Evolutionary conservation across 192 early-diverging fungal genomes (phyloP).

Genomic region (Coemansia sp.): DNA sequence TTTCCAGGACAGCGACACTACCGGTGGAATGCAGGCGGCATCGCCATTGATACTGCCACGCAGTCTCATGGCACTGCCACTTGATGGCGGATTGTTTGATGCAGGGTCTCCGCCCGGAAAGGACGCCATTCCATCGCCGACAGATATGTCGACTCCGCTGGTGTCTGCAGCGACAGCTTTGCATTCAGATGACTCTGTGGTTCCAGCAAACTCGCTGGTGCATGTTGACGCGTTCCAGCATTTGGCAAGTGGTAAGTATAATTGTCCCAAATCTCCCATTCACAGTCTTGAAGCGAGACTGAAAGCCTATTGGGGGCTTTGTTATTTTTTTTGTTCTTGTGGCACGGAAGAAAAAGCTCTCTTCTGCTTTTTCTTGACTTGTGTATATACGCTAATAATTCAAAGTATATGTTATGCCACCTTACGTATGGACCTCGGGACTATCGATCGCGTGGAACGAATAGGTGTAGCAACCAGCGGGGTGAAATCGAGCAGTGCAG

Average conservation of each 20-base stretch:
- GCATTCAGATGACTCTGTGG: slow-evolving; percentile 28
- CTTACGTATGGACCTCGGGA: slow-evolving; percentile 23
- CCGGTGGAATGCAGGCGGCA: slow-evolving; percentile 27
- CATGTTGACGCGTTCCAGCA: not conserved
- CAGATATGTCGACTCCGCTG: slow-evolving; percentile 20
- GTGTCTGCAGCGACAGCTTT: slow-evolving; percentile 9
- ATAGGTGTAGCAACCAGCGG: slow-evolving; percentile 9
- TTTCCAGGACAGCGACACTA: not conserved
- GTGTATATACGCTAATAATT: too few species aligned
- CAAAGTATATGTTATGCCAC: slow-evolving; percentile 18
- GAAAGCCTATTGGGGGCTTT: too few species aligned
- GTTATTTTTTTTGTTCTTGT: too few species aligned
- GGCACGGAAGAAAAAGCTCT: too few species aligned
- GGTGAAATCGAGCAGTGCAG: not conserved
- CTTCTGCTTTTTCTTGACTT: too few species aligned
- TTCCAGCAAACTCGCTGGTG: slow-evolving; percentile 13
- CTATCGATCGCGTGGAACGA: slow-evolving; percentile 28
- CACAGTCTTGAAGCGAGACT: too few species aligned
- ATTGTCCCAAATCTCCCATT: too few species aligned
- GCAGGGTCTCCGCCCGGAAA: slow-evolving; percentile 22
- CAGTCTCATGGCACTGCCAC: slow-evolving; percentile 29
- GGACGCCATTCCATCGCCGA: slow-evolving; percentile 25
- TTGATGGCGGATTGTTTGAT: slow-evolving; percentile 40
- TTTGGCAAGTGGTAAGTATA: not conserved
- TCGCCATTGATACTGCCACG: slow-evolving; percentile 36